Evolutionary conservation across 805 yeast species (phyloP), one percentile per base, ranked within the genome.

Genomic region (Zygotorulaspora danielsina): DNA sequence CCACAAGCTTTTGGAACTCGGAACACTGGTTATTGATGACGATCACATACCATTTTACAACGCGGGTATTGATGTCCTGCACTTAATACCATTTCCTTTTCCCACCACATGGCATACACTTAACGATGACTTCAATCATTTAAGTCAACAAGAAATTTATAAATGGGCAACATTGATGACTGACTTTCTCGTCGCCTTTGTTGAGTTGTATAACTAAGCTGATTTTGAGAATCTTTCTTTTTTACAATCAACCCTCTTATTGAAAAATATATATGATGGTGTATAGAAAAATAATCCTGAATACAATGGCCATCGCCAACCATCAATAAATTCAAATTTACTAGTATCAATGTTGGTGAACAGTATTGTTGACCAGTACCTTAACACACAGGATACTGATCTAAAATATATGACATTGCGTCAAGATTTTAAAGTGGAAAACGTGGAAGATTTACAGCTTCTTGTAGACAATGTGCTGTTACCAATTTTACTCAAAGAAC

Each of bases 371-470:
- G 41, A 42, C 11, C 51, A 47, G 19, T 57, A 50, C 29, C 19
- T 32, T n/a, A 42, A 28, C 8, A 48, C 55, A 2, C 25, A 36
- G n/a, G 64, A 59, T 38, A 41, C 40, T 42, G 64, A 59, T 32
- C 26, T 59, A 29, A 56, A 50, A 26, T 59, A 57, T 36, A 59
- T 59, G 63, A 79, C 95, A 4, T 86, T 97, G 94, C 78, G 95
- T 60, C 87, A 87, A 64, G 83, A 88, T 57, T 77, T 88, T 38
- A 84, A 84, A 54, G 66, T 89, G 7, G 76, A 73, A n/a, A 94
- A 84, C 43, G 67, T 86, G 24, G 81, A 78, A 48, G 84, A 82
- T 10, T 64, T 87, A 27, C 87, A 79, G 46, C 75, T 72, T 32
- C 67, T 71, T 29, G 70, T 90, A 42, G 85, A 81, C 32, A 75